Base-by-base conservation (phyloP, 2,329 filamentous ascomycete species). In the Zalaria obscura region DNA sequence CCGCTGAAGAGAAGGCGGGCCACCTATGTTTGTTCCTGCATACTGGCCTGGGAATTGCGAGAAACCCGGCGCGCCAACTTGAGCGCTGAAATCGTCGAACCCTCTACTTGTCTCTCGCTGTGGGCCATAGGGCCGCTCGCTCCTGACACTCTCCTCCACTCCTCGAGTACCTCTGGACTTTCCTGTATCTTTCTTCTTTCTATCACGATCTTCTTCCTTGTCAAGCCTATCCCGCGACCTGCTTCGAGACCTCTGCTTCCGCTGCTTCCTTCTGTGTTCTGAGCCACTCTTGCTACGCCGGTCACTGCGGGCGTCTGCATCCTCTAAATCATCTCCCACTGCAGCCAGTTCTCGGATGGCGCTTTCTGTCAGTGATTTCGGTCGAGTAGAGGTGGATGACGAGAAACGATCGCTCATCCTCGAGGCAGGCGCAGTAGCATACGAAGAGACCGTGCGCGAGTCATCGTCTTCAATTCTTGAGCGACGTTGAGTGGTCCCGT, bases 391-490 rank as follows among this genome's bases (percentile, higher is more conserved):
- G 8, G 27, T 29, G 7, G 35, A 33, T 7, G n/a, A 36, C 27
- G 39, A 40, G 9, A n/a, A 26, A n/a, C 10, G 33, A 11, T 37
- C 53, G 48, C 51, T 55, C 56, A 43, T 34, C 39, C 50, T 31
- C 51, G 45, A 37, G 48, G 40, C 55, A 39, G 48, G 49, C 29
- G 62, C 62, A 35, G 64, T 66, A 32, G 50, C 59, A 51, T 61
- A 66, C 29, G 49, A 52, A 18, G 60, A 61, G 27, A 56, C 55
- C 18, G 55, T 54, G 10, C 58, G 62, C 9, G 42, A 33, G 25
- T 9, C 44, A 28, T 46, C 41, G 28, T 48, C 48, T 11, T 48
- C 48, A 25, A 48, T 47, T 25, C 52, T 48, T 9, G 44, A 25
- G 27, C 57, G 48, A 25, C 54, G 27, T 52, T 50, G 34, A 52